Evolutionary conservation across 257 asterid genomes (phyloP).

Genomic region (Solanum commersonii): DNA sequence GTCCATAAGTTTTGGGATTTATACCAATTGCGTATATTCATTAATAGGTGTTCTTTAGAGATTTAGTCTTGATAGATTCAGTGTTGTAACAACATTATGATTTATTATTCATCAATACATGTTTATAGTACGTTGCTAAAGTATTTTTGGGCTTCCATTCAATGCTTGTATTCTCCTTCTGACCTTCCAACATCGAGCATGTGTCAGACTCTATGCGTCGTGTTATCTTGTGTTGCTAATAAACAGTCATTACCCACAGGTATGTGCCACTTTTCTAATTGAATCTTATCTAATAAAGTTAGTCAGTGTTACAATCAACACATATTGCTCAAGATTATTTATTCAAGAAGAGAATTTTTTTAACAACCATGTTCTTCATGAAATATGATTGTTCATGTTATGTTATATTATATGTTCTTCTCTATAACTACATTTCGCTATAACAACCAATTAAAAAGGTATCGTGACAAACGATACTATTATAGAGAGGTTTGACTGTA

Average conservation of each 20-base stretch:
- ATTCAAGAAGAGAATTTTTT: neutral
- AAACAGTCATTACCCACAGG: neutral
- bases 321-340: neutral
- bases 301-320: neutral
- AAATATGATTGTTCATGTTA: no score
- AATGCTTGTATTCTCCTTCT: neutral
- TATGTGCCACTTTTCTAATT: neutral
- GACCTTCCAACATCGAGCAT: neutral
- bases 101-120: neutral
- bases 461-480: neutral
- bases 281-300: neutral
- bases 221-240: neutral
- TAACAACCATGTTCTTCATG: no score
- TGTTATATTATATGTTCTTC: neutral
- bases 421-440: neutral
- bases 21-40: neutral
- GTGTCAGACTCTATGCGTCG: neutral
- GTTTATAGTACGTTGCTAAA: neutral
- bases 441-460: neutral
- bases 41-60: neutral
- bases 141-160: neutral
- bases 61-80: neutral
- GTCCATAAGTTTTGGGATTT: neutral
- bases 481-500: neutral
- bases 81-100: neutral